Evolutionary conservation across 1,284 basidiomycete genomes (phyloP).

Genomic region (Ceratobasidium sp.): DNA sequence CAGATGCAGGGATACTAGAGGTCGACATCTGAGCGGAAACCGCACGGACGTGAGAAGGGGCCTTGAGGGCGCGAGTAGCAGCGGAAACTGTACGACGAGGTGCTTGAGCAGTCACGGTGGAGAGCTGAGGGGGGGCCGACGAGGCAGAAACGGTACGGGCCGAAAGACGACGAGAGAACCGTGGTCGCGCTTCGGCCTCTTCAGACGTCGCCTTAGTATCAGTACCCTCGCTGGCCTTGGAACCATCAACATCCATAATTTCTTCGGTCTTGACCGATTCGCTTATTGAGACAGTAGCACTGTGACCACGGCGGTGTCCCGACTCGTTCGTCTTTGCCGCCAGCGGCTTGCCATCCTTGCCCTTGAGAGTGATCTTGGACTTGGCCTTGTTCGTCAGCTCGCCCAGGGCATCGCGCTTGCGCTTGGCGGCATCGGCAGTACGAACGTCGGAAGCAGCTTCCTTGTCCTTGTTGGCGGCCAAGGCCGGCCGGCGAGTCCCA

Average conservation of each 20-base stretch:
- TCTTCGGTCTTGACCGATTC: conserved; percentile 20
- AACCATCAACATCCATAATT: conserved; percentile 26
- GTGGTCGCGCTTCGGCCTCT: conserved; percentile 30
- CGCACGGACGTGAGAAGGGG: conserved; percentile 49
- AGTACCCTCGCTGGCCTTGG: conserved; percentile 41
- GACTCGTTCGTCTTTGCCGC: conserved; percentile 26
- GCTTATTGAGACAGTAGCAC: not conserved
- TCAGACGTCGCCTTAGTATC: conserved; percentile 35
- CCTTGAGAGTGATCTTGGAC: conserved; percentile 21
- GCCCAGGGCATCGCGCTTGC: conserved; percentile 50
- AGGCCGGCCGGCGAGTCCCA: conserved; percentile 31
- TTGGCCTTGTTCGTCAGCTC: conserved; percentile 50
- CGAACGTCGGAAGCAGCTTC: conserved; percentile 20
- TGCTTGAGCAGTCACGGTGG: conserved; percentile 27
- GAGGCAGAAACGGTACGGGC: conserved; percentile 43
- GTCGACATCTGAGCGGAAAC: conserved; percentile 57
- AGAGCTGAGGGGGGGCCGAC: not conserved
- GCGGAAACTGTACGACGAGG: conserved; percentile 36
- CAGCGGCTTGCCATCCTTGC: conserved; percentile 36
- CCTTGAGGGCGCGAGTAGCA: conserved; percentile 26
- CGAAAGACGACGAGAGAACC: conserved; percentile 46
- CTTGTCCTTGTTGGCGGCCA: conserved; percentile 44
- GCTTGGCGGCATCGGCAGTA: conserved; percentile 47
- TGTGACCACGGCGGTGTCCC: conserved; percentile 46
- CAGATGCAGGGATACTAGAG: conserved; percentile 54